phyloP scores from a whole-genome alignment of 768 basidiomycete species.

The Boletus patriciae region DNA sequence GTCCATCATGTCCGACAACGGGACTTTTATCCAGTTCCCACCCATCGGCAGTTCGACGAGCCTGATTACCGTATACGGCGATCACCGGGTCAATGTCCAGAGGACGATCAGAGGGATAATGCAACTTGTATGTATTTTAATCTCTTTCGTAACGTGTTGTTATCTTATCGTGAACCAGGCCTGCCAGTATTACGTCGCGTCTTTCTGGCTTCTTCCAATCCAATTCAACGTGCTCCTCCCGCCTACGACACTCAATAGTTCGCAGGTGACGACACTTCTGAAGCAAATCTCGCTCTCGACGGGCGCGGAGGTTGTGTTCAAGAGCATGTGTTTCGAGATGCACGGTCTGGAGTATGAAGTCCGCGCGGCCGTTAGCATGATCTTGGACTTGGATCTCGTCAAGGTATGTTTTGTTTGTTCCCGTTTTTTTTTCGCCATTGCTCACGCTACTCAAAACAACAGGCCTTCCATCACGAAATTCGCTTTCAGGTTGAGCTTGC shows the following conservation, averaged over 20 bases:
- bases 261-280: constrained; percentile 80
- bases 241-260: constrained; percentile 73
- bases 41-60: constrained; percentile 90
- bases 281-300: constrained; percentile 85
- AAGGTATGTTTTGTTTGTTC: constrained; percentile 53
- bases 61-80: constrained; percentile 90
- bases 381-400: constrained; percentile 88
- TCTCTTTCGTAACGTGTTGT: constrained; percentile 21
- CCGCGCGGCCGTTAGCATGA: constrained; percentile 76
- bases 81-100: constrained; percentile 91
- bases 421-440: neutral
- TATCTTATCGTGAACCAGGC: constrained; percentile 50
- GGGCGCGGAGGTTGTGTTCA: constrained; percentile 94
- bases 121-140: constrained; percentile 70
- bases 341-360: constrained; percentile 94
- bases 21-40: constrained; percentile 93
- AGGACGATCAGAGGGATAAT: constrained; percentile 92
- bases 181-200: constrained; percentile 94
- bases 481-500: constrained; percentile 97
- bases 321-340: constrained; percentile 96
- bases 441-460: neutral
- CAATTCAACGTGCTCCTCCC: constrained; percentile 92
- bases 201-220: constrained; percentile 92
- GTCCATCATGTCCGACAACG: constrained; percentile 93
- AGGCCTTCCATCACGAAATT: constrained; percentile 96